These are phyloP conservation scores for Daphne laureola DNA, from an alignment of 441 rosid genomes.

Conservation along the genomic window DNA sequence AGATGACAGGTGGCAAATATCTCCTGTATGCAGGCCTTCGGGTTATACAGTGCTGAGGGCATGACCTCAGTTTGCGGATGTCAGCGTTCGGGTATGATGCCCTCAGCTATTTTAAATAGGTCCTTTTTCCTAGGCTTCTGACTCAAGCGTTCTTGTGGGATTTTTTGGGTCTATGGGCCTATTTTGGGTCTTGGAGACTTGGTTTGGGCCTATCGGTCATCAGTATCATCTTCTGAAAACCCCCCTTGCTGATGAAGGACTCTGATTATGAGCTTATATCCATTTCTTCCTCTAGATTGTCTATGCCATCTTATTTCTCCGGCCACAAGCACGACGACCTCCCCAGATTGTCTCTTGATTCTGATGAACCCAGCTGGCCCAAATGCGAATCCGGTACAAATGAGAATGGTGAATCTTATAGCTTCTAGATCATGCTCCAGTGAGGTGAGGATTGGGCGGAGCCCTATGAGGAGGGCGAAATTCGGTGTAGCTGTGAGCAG, in stretches of 20 bases:
- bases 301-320: conserved; percentile 79
- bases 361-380: conserved; percentile 41
- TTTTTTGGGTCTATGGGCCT: too few species aligned
- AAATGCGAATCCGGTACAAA: conserved; percentile 42
- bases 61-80: too few species aligned
- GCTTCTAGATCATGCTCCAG: conserved; percentile 6
- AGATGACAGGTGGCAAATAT: too few species aligned
- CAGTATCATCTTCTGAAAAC: conserved; percentile 36
- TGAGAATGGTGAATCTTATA: conserved; percentile 50
- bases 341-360: conserved; percentile 72
- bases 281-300: conserved; percentile 61
- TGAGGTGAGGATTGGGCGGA: conserved; percentile 37
- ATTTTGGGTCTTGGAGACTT: too few species aligned
- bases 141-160: too few species aligned
- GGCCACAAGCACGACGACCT: conserved; percentile 80
- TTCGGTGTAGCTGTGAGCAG: conserved; percentile 27
- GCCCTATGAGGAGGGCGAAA: conserved; percentile 39
- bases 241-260: conserved; percentile 67
- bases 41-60: too few species aligned
- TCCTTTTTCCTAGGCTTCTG: too few species aligned
- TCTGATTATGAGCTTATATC: conserved; percentile 61
- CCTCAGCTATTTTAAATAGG: too few species aligned
- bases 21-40: too few species aligned
- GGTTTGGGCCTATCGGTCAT: too few species aligned
- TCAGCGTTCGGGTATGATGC: too few species aligned